Evolutionary conservation across 768 basidiomycete species (phyloP).

Genomic region (Russula sp.): DNA sequence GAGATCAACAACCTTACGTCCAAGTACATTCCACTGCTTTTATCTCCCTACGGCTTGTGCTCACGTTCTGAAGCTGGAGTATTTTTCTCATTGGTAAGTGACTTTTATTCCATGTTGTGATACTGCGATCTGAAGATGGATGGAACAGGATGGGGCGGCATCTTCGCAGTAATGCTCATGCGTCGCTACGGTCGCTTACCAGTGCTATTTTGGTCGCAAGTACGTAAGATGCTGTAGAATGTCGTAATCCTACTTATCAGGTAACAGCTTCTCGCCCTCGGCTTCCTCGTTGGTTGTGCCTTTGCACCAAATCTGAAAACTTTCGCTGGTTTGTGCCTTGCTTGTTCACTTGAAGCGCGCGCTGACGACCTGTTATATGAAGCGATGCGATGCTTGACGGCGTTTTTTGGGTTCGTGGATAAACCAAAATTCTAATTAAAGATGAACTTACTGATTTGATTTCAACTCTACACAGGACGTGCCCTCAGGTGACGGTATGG

Average conservation of each 20-base stretch:
- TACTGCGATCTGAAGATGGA: background rate
- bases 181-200: conserved; percentile 63
- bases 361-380: conserved; percentile 3
- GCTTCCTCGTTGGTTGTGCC: conserved; percentile 57
- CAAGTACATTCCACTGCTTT: conserved; percentile 34
- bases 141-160: conserved; percentile 52
- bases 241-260: background rate
- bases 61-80: conserved; percentile 48
- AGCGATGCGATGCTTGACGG: conserved; percentile 60
- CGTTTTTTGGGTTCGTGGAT: conserved; percentile 50
- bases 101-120: conserved; percentile 26
- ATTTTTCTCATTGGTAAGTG: conserved; percentile 55
- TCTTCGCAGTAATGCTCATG: conserved; percentile 64
- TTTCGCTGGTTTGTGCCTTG: conserved; percentile 49
- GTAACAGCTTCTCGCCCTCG: conserved; percentile 50
- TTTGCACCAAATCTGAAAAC: conserved; percentile 56
- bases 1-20: conserved; percentile 63
- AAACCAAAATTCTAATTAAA: background rate
- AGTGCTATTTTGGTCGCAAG: conserved; percentile 70
- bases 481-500: conserved; percentile 56
- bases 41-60: conserved; percentile 31
- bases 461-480: conserved; percentile 39
- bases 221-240: conserved; percentile 30
- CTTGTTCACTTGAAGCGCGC: conserved; percentile 23
- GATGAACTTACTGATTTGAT: background rate